Evolutionary conservation across 495 filamentous ascomycete species (phyloP).

Genomic region (Tuber indicum): DNA sequence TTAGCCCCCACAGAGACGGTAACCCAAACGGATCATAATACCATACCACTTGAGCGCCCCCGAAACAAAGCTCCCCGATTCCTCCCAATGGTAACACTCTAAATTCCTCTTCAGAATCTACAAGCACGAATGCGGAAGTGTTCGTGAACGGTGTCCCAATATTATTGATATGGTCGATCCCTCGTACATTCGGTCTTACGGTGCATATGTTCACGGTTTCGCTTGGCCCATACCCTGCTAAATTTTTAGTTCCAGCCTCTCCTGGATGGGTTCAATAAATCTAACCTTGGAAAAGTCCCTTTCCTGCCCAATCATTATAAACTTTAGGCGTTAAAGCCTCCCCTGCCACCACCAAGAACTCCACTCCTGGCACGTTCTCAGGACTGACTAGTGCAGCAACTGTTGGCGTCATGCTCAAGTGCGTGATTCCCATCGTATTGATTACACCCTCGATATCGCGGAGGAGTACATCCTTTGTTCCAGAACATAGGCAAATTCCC

Average conservation of each 20-base stretch:
- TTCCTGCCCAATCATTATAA: constrained; percentile 58
- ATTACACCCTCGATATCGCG: constrained; percentile 58
- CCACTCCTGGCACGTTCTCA: constrained; percentile 55
- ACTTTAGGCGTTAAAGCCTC: constrained; percentile 64
- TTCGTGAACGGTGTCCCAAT: constrained; percentile 62
- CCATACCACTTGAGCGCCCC: constrained; percentile 65
- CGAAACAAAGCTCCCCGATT: constrained; percentile 73
- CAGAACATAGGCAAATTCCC: constrained; percentile 67
- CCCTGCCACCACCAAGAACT: constrained; percentile 63
- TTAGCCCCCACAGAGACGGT: background rate
- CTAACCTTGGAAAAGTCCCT: constrained; percentile 59
- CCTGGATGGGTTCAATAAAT: background rate
- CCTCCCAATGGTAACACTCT: constrained; percentile 57
- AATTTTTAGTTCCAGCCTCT: constrained; percentile 14
- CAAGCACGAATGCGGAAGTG: constrained; percentile 63
- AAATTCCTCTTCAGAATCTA: constrained; percentile 43
- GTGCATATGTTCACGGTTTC: constrained; percentile 74
- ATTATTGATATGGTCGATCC: constrained; percentile 49
- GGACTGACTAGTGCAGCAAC: constrained; percentile 63
- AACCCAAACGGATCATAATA: background rate
- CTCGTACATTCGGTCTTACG: constrained; percentile 48
- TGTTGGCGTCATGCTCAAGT: constrained; percentile 71
- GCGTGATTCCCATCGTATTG: constrained; percentile 55
- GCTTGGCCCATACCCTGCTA: constrained; percentile 58
- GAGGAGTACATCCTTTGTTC: constrained; percentile 58